Conservation (phyloP, 139 green algal species). For the Nannochloris sp. region DNA sequence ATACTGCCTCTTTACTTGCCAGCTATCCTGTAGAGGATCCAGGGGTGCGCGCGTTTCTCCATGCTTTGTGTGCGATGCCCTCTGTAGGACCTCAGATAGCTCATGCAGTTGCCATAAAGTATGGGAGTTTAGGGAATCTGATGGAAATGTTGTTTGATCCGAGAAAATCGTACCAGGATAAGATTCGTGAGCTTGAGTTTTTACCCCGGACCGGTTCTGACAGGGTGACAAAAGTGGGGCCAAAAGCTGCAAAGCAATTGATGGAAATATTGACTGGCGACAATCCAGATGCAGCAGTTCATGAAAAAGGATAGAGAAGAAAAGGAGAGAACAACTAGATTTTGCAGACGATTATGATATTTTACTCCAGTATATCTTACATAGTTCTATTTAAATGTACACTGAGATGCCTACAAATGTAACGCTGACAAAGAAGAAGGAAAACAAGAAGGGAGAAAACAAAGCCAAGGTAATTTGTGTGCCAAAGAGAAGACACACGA, state of each 20-base stretch:
- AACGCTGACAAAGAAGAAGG: too few relatives aligned
- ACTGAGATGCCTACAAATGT: too few relatives aligned
- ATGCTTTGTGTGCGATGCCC: conserved; percentile 4
- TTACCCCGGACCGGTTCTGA: conserved; percentile 29
- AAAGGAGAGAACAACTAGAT: background rate
- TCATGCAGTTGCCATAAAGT: conserved; percentile 15
- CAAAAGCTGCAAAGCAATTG: conserved; percentile 18
- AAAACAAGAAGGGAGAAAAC: too few relatives aligned
- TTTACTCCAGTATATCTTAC: too few relatives aligned
- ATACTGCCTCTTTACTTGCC: conserved; percentile 1
- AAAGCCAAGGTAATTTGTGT: too few relatives aligned
- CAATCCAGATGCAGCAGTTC: background rate
- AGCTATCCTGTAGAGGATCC: background rate
- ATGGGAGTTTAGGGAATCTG: conserved; percentile 7
- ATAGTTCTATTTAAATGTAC: too few relatives aligned
- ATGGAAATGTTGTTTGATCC: conserved; percentile 20
- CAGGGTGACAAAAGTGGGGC: conserved; percentile 5
- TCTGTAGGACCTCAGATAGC: conserved; percentile 11
- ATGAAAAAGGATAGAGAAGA: background rate
- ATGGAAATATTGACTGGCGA: conserved; percentile 10
- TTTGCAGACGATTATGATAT: background rate
- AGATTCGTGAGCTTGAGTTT: conserved; percentile 44
- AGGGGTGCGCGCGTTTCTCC: background rate
- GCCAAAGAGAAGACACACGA: too few relatives aligned
- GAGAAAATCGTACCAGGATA: too few relatives aligned